A percentile compares a stretch with the other conserved stretches of the same genome.
These are phyloP conservation scores for Sphaerosporella brunnea DNA, from an alignment of 495 filamentous ascomycete genomes.

Conservation along the genomic window DNA sequence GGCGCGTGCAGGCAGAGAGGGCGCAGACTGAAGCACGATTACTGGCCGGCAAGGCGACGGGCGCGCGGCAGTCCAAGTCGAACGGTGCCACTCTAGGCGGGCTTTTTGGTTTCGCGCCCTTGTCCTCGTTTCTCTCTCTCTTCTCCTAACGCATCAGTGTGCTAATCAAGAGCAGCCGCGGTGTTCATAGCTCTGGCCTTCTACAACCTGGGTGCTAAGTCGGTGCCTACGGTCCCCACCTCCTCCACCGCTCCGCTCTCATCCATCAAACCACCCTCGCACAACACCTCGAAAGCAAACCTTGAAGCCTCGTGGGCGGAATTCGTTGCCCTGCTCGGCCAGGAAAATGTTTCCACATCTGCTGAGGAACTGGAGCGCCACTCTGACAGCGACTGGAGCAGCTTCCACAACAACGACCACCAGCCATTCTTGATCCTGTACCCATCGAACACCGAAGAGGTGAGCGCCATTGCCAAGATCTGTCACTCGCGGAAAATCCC, in stretches of 20 bases:
- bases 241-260: constrained; percentile 57
- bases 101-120: constrained; percentile 46
- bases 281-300: constrained; percentile 54
- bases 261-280: constrained; percentile 40
- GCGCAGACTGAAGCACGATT: constrained; percentile 50
- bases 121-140: background rate
- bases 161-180: constrained; percentile 30
- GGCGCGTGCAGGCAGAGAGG: constrained; percentile 56
- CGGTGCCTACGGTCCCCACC: constrained; percentile 39
- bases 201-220: constrained; percentile 54
- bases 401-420: constrained; percentile 35
- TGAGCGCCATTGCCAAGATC: constrained; percentile 54
- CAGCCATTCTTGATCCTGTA: constrained; percentile 47
- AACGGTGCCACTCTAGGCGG: constrained; percentile 20
- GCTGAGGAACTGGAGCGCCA: constrained; percentile 49
- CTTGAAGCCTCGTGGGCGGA: constrained; percentile 90
- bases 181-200: constrained; percentile 42
- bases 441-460: constrained; percentile 48
- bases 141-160: background rate
- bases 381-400: constrained; percentile 76
- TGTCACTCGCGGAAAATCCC: constrained; percentile 54
- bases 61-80: constrained; percentile 33
- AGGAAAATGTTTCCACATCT: constrained; percentile 65
- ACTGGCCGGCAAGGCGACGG: constrained; percentile 35
- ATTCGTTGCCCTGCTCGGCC: constrained; percentile 66